Evolutionary conservation across 495 filamentous ascomycete genomes (phyloP), one percentile per base, ranked within the genome.

Genomic region (Aspergillus coremiiformis): DNA sequence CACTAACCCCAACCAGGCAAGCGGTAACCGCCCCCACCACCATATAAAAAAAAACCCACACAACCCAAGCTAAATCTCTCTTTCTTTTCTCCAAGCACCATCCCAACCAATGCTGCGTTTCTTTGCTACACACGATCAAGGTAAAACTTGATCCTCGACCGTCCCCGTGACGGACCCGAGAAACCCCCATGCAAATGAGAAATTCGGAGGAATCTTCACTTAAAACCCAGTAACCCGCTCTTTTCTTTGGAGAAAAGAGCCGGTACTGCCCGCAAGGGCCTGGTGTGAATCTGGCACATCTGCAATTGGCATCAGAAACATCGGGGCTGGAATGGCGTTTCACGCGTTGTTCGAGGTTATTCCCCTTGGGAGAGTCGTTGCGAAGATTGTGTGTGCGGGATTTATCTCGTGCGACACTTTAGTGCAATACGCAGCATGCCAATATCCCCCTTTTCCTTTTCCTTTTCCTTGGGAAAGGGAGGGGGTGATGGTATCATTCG

Each of bases 191-290:
- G 90, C 92, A 95, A 93, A 93, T 96, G 92, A 94, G 92, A 95
- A 96, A 96, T 95, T 96, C 91, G 91, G 91, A 96, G 92, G 88
- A 96, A 84, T 92, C 90, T 94, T 90, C 88, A 89, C 61, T n/a
- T 33, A 50, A 58, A 66, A 56, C 60, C 65, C 61, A 68, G 65
- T 62, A 69, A 76, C 68, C 75, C 73, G 72, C 65, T 66, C 62
- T 57, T 59, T 51, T 55, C 52, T 47, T 44, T 57, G 52, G 30
- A 17, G 26, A 37, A 48, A 65, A 67, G 59, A 62, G 29, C 62
- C 69, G 69, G 65, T 77, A 75, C 91, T 85, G 84, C 89, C 85
- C 85, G 88, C 71, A 79, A 95, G 87, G 90, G 88, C 79, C 88
- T 85, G 84, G 82, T 89, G 87, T 87, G 86, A 94, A 57, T 78